phyloP scores from a whole-genome alignment of 2,329 filamentous ascomycete species.

The Colletotrichum sp. region DNA sequence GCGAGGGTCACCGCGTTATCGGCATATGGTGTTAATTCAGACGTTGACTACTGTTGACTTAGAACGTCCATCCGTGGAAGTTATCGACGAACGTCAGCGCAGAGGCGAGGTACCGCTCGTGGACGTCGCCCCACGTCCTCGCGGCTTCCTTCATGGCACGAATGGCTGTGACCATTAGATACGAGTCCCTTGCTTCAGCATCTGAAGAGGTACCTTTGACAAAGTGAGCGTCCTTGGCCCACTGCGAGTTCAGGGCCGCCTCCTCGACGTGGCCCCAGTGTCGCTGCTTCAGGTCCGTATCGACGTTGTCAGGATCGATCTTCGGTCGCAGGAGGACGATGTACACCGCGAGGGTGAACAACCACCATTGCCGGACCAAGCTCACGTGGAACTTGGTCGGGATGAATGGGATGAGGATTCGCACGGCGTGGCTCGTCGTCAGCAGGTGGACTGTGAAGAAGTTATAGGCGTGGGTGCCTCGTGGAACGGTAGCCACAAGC shows the following conservation, averaged over 20 bases:
- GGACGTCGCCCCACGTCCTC: slow-evolving; percentile 74
- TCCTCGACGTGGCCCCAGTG: slow-evolving; percentile 80
- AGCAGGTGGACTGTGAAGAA: slow-evolving; percentile 85
- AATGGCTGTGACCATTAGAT: slow-evolving; percentile 51
- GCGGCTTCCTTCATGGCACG: slow-evolving; percentile 78
- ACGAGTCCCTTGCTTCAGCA: background rate
- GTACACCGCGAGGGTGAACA: slow-evolving; percentile 80
- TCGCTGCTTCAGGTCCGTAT: slow-evolving; percentile 65
- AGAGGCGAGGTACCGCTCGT: slow-evolving; percentile 68
- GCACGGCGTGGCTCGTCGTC: slow-evolving; percentile 85
- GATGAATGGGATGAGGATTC: slow-evolving; percentile 81
- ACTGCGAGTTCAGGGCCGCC: slow-evolving; percentile 71
- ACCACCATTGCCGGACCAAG: slow-evolving; percentile 87
- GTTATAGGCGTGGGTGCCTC: slow-evolving; percentile 72
- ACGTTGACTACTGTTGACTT: background rate
- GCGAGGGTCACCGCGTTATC: background rate
- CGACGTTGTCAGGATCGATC: slow-evolving; percentile 70
- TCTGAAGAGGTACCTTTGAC: slow-evolving; percentile 70
- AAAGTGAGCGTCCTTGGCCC: slow-evolving; percentile 79
- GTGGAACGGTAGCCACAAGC: slow-evolving; percentile 63
- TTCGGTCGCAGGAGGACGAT: slow-evolving; percentile 75
- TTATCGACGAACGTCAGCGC: slow-evolving; percentile 77
- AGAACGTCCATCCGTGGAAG: slow-evolving; percentile 70
- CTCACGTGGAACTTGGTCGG: slow-evolving; percentile 74
- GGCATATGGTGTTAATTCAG: background rate